Evolutionary conservation across 768 basidiomycete species (phyloP).

Genomic region (Panaeolus cyanescens): DNA sequence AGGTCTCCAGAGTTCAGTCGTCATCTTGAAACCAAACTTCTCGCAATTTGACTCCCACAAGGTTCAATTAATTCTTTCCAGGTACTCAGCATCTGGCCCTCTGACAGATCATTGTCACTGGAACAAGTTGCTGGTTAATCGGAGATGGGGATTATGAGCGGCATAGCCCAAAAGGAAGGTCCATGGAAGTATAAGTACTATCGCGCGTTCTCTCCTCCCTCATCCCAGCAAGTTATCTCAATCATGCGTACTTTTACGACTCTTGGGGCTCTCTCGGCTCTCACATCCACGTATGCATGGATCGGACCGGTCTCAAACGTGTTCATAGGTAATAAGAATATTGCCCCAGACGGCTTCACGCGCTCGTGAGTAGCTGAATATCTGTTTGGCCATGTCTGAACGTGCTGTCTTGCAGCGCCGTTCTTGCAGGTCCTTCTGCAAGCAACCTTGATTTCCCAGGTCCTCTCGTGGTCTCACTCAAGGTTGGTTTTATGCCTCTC

Average conservation of each 20-base stretch:
- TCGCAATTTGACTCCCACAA: not conserved
- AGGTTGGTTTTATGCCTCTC: slow-evolving; percentile 17
- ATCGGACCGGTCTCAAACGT: slow-evolving; percentile 34
- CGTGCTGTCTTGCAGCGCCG: slow-evolving; percentile 26
- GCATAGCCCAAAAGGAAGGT: not conserved
- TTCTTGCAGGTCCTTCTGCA: slow-evolving; percentile 28
- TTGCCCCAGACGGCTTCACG: slow-evolving; percentile 51
- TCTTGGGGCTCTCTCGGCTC: not conserved
- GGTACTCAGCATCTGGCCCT: not conserved
- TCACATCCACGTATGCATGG: slow-evolving; percentile 11
- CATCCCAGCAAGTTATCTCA: not conserved
- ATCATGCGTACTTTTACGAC: not conserved
- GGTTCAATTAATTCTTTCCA: not conserved
- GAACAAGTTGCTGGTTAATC: not conserved
- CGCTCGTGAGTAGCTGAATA: slow-evolving; percentile 45
- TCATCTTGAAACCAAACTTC: not conserved
- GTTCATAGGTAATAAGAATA: slow-evolving; percentile 40
- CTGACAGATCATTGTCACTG: not conserved
- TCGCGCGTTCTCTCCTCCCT: not conserved
- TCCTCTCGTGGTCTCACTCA: slow-evolving; percentile 29
- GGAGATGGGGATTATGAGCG: not conserved
- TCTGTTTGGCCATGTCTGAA: not conserved
- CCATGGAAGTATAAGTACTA: not conserved
- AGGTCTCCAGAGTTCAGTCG: not conserved
- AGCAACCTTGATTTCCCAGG: slow-evolving; percentile 24